Evolutionary conservation across 2,329 filamentous ascomycete genomes (phyloP).

Genomic region (Metarhizium robertsii): DNA sequence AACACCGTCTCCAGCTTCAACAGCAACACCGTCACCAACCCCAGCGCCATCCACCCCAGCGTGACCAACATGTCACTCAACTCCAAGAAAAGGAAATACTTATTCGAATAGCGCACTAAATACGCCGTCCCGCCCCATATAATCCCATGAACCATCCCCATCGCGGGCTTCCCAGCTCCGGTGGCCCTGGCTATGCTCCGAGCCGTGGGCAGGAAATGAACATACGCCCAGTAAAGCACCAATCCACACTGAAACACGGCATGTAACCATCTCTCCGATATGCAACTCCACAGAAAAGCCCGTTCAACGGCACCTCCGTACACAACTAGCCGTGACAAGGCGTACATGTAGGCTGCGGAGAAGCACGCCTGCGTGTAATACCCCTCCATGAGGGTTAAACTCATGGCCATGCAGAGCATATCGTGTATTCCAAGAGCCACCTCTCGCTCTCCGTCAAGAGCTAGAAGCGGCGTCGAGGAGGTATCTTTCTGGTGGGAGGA

Average conservation of each 20-base stretch:
- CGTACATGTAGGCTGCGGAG: constrained; percentile 17
- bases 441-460: background rate
- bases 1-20: background rate
- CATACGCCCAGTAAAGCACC: constrained; percentile 9
- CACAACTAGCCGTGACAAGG: constrained; percentile 12
- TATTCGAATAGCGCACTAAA: constrained; percentile 24
- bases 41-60: constrained; percentile 17
- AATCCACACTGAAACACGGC: constrained; percentile 11
- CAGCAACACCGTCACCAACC: constrained; percentile 3
- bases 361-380: constrained; percentile 18
- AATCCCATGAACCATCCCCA: constrained; percentile 7
- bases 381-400: constrained; percentile 19
- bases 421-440: constrained; percentile 2
- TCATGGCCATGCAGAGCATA: constrained; percentile 15
- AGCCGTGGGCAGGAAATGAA: background rate
- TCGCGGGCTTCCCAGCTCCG: constrained; percentile 1
- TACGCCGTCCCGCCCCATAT: constrained; percentile 11
- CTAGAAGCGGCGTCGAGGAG: too few relatives aligned
- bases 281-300: constrained; percentile 5
- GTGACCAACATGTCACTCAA: constrained; percentile 23
- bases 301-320: constrained; percentile 7
- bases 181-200: background rate
- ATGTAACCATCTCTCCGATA: constrained; percentile 7
- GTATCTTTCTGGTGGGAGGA: too few relatives aligned
- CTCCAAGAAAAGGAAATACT: constrained; percentile 29